Evolutionary conservation across 345 rosid genomes (phyloP), one percentile per base, ranked within the genome.

Genomic region (Hibiscus trionum): DNA sequence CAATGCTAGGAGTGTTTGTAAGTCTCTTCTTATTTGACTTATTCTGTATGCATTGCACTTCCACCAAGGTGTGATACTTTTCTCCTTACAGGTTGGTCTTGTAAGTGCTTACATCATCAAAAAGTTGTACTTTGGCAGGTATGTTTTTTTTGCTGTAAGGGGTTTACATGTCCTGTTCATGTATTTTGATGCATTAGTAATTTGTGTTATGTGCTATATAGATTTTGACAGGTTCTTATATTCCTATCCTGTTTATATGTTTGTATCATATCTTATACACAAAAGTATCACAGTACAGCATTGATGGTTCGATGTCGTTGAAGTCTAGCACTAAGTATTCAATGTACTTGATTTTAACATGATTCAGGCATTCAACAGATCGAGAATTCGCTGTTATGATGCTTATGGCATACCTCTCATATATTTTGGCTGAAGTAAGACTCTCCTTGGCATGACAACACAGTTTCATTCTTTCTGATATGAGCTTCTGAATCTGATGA

Each of bases 91-190:
- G 99, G 80, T 88, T 11, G 99, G 99, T 60, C 77, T 96, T 77
- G 79, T 91, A 64, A 89, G 98, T 82, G 99, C 99, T 16, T 96
- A 87, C 85, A 75, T 85, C 26, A 96, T 96, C 76, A 93, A 87
- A 77, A 96, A 79, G 77, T 89, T 96, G 49, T 96, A 96, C 75
- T 81, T 96, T 81, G 99, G 97, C 79, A 89, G 99, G 99, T 93
- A 89, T 56, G 16, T 15, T 49, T 44, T 64, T 66, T 7, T 47
- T 11, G 0, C 27, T 47, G 39, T 50, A 21, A 72, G 31, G 15
- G 39, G 37, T 46, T 74, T 26, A 55, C 19, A 17, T 55, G 59
- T 17, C 59, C 8, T 19, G 27, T 55, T 19, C 59, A 1, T 55
- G 24, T 55, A 55, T 58, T 57, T 58, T 24, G 31, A 21, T 19